phyloP scores from a whole-genome alignment of 1,284 basidiomycete species.

The Cutaneotrichosporon sp. region DNA sequence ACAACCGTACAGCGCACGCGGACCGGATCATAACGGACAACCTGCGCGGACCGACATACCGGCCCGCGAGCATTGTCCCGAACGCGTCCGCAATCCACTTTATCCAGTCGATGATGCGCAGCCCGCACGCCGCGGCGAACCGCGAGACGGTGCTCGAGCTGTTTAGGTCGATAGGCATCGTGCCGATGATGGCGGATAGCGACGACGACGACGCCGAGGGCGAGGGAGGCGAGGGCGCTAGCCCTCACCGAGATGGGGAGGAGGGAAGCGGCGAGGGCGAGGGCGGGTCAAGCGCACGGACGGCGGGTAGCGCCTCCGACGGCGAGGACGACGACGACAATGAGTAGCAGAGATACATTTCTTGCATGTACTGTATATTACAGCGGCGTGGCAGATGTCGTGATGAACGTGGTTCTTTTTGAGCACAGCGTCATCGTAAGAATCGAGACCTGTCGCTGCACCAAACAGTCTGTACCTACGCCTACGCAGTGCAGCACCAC shows the following conservation, averaged over 20 bases:
- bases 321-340: not conserved
- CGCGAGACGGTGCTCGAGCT: conserved; percentile 2
- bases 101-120: conserved; percentile 5
- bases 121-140: not conserved
- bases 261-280: not conserved
- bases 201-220: not conserved
- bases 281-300: too few relatives aligned
- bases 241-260: conserved; percentile 5
- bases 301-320: not conserved
- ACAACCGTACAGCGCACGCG: conserved; percentile 2
- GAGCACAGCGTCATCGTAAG: too few relatives aligned
- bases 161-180: conserved; percentile 4
- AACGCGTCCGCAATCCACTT: conserved; percentile 10
- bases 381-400: too few relatives aligned
- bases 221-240: not conserved
- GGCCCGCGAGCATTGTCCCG: not conserved
- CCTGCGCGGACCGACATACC: not conserved
- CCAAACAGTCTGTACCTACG: too few relatives aligned
- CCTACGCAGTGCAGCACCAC: too few relatives aligned
- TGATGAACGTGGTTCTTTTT: too few relatives aligned
- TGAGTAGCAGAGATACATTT: not conserved
- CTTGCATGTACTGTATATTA: too few relatives aligned
- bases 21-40: conserved; percentile 12
- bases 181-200: not conserved
- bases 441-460: too few relatives aligned